Conservation (phyloP, 352 stramenopile genomes). For the Phytophthora meadii region DNA sequence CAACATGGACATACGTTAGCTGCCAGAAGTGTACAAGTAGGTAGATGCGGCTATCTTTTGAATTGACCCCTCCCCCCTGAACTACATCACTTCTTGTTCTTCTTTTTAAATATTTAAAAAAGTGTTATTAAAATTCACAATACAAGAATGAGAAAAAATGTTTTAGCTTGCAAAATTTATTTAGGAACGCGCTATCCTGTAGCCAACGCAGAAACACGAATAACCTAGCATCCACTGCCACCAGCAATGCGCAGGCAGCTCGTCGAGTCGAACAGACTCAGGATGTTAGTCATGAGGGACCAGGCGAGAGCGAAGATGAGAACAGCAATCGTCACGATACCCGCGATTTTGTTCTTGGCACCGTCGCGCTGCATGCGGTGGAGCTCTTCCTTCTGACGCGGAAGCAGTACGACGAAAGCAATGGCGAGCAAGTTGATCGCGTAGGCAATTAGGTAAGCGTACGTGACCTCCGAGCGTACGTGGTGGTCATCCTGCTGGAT, state of each 20-base stretch:
- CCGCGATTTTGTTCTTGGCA: conserved; percentile 42
- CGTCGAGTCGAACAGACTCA: conserved; percentile 63
- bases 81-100: too few species aligned
- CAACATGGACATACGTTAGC: conserved; percentile 10
- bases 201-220: neutral
- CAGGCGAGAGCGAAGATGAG: conserved; percentile 56
- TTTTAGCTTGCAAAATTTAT: conserved; percentile 17
- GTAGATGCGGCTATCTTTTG: conserved; percentile 10
- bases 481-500: conserved; percentile 50
- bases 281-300: conserved; percentile 71
- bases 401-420: conserved; percentile 55
- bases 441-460: conserved; percentile 69
- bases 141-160: neutral
- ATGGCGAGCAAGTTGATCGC: conserved; percentile 53
- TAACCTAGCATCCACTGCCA: conserved; percentile 32
- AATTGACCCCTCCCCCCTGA: conserved; percentile 1
- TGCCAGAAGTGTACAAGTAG: conserved; percentile 1
- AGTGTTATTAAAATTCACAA: too few species aligned
- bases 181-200: conserved; percentile 5
- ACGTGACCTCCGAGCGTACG: conserved; percentile 60
- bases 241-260: conserved; percentile 61
- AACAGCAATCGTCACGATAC: conserved; percentile 39
- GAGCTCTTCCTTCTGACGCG: conserved; percentile 61
- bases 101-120: neutral
- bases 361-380: conserved; percentile 53